phyloP scores from a whole-genome alignment of 1,284 basidiomycete genomes.

The Rhodotorula sp. region DNA sequence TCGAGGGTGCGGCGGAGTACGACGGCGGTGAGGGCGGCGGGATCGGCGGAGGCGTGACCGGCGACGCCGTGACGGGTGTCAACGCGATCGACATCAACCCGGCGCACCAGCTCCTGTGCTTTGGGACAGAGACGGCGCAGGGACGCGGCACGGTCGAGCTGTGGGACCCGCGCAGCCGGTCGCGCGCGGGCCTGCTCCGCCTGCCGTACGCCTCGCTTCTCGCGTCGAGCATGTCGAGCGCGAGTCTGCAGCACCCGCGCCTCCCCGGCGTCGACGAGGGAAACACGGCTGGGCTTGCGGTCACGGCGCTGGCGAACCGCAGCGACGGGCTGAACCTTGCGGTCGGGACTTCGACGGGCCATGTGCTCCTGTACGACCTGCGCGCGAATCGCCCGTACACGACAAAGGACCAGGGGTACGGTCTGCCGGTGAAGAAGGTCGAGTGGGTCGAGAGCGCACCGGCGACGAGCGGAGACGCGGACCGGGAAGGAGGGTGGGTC shows the following conservation, averaged over 20 bases:
- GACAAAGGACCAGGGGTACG: slow-evolving; percentile 95
- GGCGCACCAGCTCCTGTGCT: slow-evolving; percentile 84
- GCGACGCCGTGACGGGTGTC: slow-evolving; percentile 66
- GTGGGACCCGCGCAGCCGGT: slow-evolving; percentile 90
- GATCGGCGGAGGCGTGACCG: slow-evolving; percentile 42
- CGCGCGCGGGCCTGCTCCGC: slow-evolving; percentile 70
- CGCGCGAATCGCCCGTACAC: slow-evolving; percentile 80
- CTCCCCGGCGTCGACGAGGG: slow-evolving; percentile 56
- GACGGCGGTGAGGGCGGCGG: slow-evolving; percentile 42
- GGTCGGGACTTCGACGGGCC: slow-evolving; percentile 90
- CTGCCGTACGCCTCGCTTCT: slow-evolving; percentile 65
- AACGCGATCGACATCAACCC: slow-evolving; percentile 93
- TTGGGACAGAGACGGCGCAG: slow-evolving; percentile 71
- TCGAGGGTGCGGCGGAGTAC: slow-evolving; percentile 54
- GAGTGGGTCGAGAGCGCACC: slow-evolving; percentile 77
- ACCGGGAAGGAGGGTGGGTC: slow-evolving; percentile 66
- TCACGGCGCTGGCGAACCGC: slow-evolving; percentile 81
- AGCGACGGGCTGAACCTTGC: slow-evolving; percentile 90
- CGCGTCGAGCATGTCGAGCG: slow-evolving; percentile 53
- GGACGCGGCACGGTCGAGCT: slow-evolving; percentile 77
- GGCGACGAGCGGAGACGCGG: slow-evolving; percentile 69
- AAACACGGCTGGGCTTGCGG: slow-evolving; percentile 57
- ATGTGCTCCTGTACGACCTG: slow-evolving; percentile 92
- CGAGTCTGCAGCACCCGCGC: slow-evolving; percentile 43
- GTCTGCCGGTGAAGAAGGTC: slow-evolving; percentile 82